Percentiles rank a stretch among this genome's conserved stretches.
phyloP scores from a whole-genome alignment of 2,329 filamentous ascomycete genomes.

The Coniochaeta sp. region DNA sequence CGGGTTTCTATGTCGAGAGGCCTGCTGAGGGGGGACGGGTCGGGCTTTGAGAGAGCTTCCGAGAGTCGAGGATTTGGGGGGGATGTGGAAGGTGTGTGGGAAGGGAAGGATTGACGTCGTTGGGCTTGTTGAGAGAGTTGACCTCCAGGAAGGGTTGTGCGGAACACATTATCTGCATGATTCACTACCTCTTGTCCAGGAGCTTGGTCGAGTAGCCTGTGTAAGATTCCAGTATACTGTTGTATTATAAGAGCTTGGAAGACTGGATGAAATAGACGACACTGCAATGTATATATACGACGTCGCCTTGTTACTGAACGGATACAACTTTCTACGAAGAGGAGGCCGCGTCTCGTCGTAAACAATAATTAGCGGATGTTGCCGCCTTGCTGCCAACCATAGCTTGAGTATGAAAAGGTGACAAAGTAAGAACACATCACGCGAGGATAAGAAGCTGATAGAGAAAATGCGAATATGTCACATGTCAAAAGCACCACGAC shows the following conservation, averaged over 20 bases:
- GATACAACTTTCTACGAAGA: background rate
- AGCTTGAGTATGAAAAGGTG: too few relatives aligned
- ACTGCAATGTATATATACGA: background rate
- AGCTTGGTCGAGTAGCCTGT: background rate
- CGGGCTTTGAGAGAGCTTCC: conserved; percentile 5
- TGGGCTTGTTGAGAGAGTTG: too few relatives aligned
- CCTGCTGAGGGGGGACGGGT: conserved; percentile 19
- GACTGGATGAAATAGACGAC: background rate
- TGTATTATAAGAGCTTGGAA: background rate
- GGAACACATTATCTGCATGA: too few relatives aligned
- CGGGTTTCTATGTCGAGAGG: conserved; percentile 74
- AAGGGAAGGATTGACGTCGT: conserved; percentile 5
- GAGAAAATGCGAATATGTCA: too few relatives aligned
- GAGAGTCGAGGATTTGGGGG: too few relatives aligned
- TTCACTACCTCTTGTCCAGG: background rate
- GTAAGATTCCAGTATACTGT: background rate
- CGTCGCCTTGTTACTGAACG: background rate
- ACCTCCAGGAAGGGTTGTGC: too few relatives aligned
- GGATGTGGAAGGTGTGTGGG: conserved; percentile 1
- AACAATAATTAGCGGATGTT: too few relatives aligned
- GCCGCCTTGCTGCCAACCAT: too few relatives aligned
- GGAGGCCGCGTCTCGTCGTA: background rate
- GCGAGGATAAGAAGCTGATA: background rate
- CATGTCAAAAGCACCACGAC: background rate
- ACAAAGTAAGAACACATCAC: too few relatives aligned